Evolutionary conservation across 257 asterid species (phyloP).

Genomic region (Plectranthus barbatus): DNA sequence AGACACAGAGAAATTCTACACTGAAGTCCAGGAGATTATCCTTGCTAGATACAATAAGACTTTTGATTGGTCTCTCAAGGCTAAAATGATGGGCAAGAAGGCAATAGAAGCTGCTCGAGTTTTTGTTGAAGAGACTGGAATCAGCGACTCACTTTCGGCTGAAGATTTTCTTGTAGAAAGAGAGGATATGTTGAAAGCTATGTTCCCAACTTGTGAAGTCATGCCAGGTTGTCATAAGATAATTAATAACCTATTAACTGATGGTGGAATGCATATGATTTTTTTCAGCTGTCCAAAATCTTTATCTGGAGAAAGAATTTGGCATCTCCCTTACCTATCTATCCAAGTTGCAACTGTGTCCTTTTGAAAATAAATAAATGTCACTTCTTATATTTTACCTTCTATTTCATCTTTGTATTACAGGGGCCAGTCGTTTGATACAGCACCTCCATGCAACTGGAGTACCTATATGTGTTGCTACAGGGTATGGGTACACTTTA

Average conservation of each 20-base stretch:
- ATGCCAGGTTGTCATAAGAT: slow-evolving; percentile 65
- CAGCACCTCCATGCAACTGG: slow-evolving; percentile 78
- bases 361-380: background rate
- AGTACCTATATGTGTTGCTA: slow-evolving; percentile 86
- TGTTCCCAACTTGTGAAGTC: slow-evolving; percentile 84
- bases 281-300: too few relatives aligned
- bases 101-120: slow-evolving; percentile 94
- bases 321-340: background rate
- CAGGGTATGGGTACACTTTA: slow-evolving; percentile 48
- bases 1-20: slow-evolving; percentile 94
- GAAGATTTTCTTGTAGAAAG: slow-evolving; percentile 91
- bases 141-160: slow-evolving; percentile 62
- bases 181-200: slow-evolving; percentile 60
- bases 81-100: slow-evolving; percentile 97
- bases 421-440: slow-evolving; percentile 72
- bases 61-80: slow-evolving; percentile 95
- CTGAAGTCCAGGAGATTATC: slow-evolving; percentile 84
- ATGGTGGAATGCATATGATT: background rate
- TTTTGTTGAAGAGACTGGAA: slow-evolving; percentile 84
- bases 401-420: slow-evolving; percentile 14
- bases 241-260: background rate
- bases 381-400: background rate
- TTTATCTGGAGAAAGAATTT: background rate
- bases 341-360: background rate
- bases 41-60: slow-evolving; percentile 78